Evolutionary conservation across 305 asterid species (phyloP), one percentile per base, ranked within the genome.

Genomic region (Fraxinus albicans): DNA sequence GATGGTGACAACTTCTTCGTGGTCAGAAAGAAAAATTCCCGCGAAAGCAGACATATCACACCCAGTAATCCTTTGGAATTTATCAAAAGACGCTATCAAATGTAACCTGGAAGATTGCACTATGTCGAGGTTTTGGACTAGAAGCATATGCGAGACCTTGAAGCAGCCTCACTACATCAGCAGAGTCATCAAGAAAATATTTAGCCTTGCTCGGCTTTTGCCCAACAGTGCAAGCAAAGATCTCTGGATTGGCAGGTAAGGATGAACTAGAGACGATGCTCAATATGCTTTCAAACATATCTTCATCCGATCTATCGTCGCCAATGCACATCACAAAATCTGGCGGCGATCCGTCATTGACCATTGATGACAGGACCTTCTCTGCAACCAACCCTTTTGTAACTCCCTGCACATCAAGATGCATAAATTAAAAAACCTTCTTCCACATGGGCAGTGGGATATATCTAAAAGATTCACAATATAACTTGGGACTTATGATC

Each of bases 161-260:
- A 19, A 77, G 34, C 40, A 77, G 9, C 38, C 80, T 77, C 63
- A 50, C 33, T 1, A 77, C 38, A 21, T 77, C 80, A 15, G 58
- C 21, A 1, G 80, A 27, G 21, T 77, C 80, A 23, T 77, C 80
- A 25, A 77, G 70, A 29, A 25, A 77, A 13, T 77, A 77, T 29
- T 77, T 77, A 6, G 80, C 80, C 80, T 75, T 75, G 78, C 55
- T 75, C 19, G 78, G 58, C 31, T 75, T 75, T 8, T 36, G 50
- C 17, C 78, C 80, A 8, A 77, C 80, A 0, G 80, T 74, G 55
- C 78, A 74, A 35, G 78, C 78, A 74, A 74, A 74, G 6, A 74
- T 35, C 25, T 74, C 78, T 17, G 78, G 50, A 36, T 15, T 35
- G 12, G 78, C 2, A 17, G 27, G 13, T 0, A 74, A 25, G n/a